phyloP scores from a whole-genome alignment of 768 basidiomycete genomes.

The Rhizopogon vesiculosus region DNA sequence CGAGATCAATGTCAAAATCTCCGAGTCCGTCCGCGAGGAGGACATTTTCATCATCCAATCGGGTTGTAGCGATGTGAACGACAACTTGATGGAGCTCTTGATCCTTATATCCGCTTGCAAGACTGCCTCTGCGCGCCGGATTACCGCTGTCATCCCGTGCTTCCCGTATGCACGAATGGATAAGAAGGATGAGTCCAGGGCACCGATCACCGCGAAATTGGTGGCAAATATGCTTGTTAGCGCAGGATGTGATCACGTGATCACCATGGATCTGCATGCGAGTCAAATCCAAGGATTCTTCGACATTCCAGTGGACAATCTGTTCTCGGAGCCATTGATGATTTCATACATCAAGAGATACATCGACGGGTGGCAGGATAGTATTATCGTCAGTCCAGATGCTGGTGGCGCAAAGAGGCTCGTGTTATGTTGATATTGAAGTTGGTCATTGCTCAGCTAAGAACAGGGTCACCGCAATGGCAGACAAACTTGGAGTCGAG shows the following conservation, averaged over 20 bases:
- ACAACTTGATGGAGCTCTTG: constrained; percentile 97
- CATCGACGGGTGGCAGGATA: constrained; percentile 81
- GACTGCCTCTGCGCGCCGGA: constrained; percentile 90
- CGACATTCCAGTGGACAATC: constrained; percentile 96
- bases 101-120: constrained; percentile 98
- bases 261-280: constrained; percentile 98
- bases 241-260: constrained; percentile 97
- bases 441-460: not conserved
- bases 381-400: constrained; percentile 94
- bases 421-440: constrained; percentile 22
- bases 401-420: constrained; percentile 98
- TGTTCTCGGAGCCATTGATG: constrained; percentile 96
- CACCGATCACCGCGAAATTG: constrained; percentile 97
- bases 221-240: constrained; percentile 98
- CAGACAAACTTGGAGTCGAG: constrained; percentile 92
- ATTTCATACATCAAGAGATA: constrained; percentile 85
- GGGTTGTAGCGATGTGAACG: constrained; percentile 85
- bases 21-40: constrained; percentile 94
- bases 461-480: constrained; percentile 83
- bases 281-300: constrained; percentile 99
- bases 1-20: constrained; percentile 92
- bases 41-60: constrained; percentile 99
- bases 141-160: constrained; percentile 97
- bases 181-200: constrained; percentile 95
- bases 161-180: constrained; percentile 97